These are phyloP conservation scores for Cercospora sojina DNA, from an alignment of 2,329 filamentous ascomycete species.

Conservation along the genomic window DNA sequence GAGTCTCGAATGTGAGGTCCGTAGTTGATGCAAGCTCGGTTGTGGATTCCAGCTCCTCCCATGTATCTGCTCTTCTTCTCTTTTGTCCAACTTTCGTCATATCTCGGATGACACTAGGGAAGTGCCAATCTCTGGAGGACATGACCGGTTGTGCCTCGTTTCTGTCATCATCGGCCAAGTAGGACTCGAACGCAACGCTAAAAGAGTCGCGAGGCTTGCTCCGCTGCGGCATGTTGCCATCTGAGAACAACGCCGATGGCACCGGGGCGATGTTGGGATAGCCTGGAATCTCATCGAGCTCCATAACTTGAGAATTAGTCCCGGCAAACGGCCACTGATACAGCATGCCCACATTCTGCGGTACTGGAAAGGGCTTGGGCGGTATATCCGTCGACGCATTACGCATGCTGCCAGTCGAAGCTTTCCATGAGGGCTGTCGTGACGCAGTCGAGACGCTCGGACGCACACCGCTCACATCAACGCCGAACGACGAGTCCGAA, in stretches of 20 bases:
- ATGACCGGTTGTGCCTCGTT: neutral
- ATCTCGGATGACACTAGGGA: neutral
- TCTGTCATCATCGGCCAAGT: neutral
- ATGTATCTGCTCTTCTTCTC: neutral
- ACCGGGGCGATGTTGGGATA: neutral
- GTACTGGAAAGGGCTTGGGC: neutral
- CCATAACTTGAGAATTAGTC: neutral
- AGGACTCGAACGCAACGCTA: neutral
- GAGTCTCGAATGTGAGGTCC: neutral
- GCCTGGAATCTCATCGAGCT: neutral
- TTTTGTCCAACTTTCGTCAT: neutral
- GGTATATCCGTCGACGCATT: neutral
- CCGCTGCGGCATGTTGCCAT: neutral
- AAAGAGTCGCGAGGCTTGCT: neutral
- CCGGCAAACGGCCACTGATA: neutral
- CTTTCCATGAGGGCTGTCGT: constrained; percentile 1
- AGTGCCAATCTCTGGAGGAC: neutral
- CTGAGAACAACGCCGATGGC: neutral
- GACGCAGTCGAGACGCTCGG: neutral
- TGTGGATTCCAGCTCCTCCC: neutral
- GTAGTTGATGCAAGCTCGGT: neutral
- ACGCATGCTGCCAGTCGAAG: neutral
- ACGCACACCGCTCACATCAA: neutral
- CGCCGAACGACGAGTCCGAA: neutral
- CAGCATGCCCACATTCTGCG: neutral